These are phyloP conservation scores for Dioscorea cayenensis DNA, from an alignment of 116 monocot species.

Conservation along the genomic window DNA sequence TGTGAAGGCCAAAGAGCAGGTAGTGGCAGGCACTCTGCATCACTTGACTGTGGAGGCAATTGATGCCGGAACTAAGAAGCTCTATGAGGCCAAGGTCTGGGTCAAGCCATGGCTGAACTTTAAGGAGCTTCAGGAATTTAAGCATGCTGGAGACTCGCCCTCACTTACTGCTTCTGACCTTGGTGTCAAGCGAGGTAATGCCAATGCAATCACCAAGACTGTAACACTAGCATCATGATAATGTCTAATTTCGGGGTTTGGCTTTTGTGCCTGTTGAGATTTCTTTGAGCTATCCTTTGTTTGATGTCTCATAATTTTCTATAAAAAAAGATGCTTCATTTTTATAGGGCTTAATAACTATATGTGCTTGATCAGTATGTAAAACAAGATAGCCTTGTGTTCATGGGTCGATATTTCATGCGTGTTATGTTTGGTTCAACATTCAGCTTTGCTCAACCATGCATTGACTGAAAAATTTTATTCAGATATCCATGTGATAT, in stretches of 20 bases:
- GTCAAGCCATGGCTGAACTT: constrained; percentile 55
- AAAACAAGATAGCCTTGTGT: no score
- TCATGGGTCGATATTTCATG: no score
- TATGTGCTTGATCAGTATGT: no score
- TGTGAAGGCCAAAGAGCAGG: constrained; percentile 50
- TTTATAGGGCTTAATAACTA: no score
- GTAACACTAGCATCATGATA: neutral
- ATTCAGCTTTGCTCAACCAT: no score
- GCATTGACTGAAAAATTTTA: no score
- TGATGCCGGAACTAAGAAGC: constrained; percentile 46
- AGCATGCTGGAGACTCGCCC: constrained; percentile 10
- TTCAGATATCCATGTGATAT: no score
- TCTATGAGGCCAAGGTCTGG: constrained; percentile 60
- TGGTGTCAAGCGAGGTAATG: constrained; percentile 24
- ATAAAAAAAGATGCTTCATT: no score
- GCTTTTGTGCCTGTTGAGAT: neutral
- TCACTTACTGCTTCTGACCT: constrained; percentile 28
- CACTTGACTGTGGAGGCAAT: constrained; percentile 47
- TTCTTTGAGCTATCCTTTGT: neutral
- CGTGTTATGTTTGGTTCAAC: no score
- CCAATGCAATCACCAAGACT: neutral
- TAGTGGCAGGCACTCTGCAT: constrained; percentile 48
- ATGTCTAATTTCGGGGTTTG: no score
- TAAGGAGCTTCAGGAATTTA: constrained; percentile 54
- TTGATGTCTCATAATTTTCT: neutral